Evolutionary conservation across 2,329 filamentous ascomycete species (phyloP).

Genomic region (Botrytis fragariae): DNA sequence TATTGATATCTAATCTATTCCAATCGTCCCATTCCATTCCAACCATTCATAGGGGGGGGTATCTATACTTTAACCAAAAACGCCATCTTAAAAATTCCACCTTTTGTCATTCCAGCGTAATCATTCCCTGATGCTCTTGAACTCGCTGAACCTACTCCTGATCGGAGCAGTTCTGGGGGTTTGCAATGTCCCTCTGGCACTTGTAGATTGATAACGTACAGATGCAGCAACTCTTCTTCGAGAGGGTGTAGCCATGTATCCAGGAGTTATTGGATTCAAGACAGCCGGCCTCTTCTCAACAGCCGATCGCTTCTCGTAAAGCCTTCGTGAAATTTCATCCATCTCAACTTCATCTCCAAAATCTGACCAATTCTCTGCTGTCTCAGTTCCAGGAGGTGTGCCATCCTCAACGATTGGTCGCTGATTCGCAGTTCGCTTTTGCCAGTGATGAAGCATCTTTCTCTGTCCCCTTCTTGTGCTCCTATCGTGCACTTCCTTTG

Average conservation of each 20-base stretch:
- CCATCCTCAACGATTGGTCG: conserved; percentile 23
- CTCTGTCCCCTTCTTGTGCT: conserved; percentile 37
- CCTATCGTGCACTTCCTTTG: conserved; percentile 36
- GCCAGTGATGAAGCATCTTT: conserved; percentile 39
- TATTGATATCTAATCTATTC: neutral
- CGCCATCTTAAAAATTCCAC: neutral
- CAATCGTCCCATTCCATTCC: neutral
- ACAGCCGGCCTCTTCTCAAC: neutral
- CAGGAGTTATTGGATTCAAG: conserved; percentile 24
- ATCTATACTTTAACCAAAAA: neutral
- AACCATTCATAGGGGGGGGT: neutral
- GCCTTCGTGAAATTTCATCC: conserved; percentile 28
- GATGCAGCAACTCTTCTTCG: conserved; percentile 44
- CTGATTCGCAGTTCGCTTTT: conserved; percentile 31
- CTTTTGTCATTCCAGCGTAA: neutral
- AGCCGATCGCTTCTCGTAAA: conserved; percentile 25
- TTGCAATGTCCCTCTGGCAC: conserved; percentile 43
- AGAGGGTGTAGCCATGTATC: conserved; percentile 28
- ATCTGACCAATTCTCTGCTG: conserved; percentile 35
- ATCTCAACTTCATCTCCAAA: conserved; percentile 33
- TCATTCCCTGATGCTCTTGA: neutral
- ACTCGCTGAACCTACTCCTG: conserved; percentile 40
- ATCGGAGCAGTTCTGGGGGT: conserved; percentile 41
- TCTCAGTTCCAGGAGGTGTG: conserved; percentile 24
- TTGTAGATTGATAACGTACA: conserved; percentile 44